Base-by-base conservation (phyloP, 139 green algal genomes). In the Edaphochlamys debaryana region DNA sequence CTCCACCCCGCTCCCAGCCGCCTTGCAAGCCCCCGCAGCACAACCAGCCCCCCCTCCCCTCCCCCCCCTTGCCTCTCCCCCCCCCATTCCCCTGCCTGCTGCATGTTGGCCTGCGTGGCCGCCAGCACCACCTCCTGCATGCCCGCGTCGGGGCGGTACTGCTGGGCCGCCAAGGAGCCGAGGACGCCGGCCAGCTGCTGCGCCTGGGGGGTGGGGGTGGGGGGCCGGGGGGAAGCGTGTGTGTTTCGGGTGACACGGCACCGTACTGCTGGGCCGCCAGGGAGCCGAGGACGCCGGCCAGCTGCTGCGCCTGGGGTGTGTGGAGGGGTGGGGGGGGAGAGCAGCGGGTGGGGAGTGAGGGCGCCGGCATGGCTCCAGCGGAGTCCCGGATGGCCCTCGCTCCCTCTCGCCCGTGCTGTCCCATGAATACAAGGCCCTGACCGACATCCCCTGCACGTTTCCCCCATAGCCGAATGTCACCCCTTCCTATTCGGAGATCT, bases 241-340 rank as follows among this genome's bases (percentile, higher is more conserved):
- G n/a, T n/a, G n/a, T n/a, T n/a, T n/a, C n/a, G n/a, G n/a, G n/a
- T n/a, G n/a, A n/a, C n/a, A n/a, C n/a, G n/a, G n/a, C n/a, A n/a
- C n/a, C n/a, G 74, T 80, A 80, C 54, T 80, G 74, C 74, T 80
- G 74, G 45, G 74, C 58, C 5, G 74, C 74, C 40, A 80, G 40
- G 27, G 38, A 62, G 54, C 58, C 58, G 5, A 80, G n/a, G 15
- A 80, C 58, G 45, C 74, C 74, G 6, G 74, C 58, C 74, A 80
- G 74, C 74, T 80, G 74, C 4, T 50, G 74, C 17, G 74, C 27
- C 74, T 80, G 74, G 19, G 29, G 56, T 22, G 56, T 32, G 56
- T n/a, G 20, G 5, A 5, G 30, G 20, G 22, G 22, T 29, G 22
- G 11, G 63, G 22, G 34, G 25, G 32, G 34, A 4, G 3, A 4